Base-by-base conservation (phyloP, 257 asterid genomes). In the Solanum tarijense region DNA sequence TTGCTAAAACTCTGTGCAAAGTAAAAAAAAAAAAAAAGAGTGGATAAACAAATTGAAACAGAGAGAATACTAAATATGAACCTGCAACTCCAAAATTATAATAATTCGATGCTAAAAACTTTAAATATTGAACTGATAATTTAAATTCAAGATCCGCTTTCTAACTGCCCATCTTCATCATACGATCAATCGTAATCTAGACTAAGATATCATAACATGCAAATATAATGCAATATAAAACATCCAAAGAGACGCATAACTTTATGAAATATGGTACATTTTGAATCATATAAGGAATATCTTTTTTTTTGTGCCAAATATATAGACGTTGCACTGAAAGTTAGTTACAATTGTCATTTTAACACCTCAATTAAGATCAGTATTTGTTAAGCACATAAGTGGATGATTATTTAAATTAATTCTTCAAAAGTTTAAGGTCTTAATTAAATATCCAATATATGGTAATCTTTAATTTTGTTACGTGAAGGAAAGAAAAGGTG, bases 41-140 rank as follows among this genome's bases (percentile, higher is more conserved):
- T n/a, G n/a, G n/a, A n/a, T n/a, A 46, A 46, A 48, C 7, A 48
- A 48, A 48, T 48, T 48, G 0, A 13, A 46, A 48, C 0, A 0
- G 6, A 48, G 20, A 4, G 7, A 48, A 5, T 48, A 48, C 58
- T 13, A 13, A 9, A 21, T 21, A 21, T 60, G 68, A 21, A 60
- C 12, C 0, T 0, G 0, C 0, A 60, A 0, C 68, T 60, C 29
- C 0, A 55, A 55, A 18, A 55, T 5, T 55, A 55, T 55, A 55
- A 18, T 55, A 3, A 20, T 20, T 55, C 12, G 0, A 55, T 18
- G 25, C 25, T 3, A 55, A 60, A 58, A 60, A 21, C 0, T 0
- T 62, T 62, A 62, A 62, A 21, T 9, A 62, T 10, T 62, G 0
- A 62, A 62, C 8, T n/a, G 3, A 62, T 62, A 10, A n/a, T 23